phyloP scores from a whole-genome alignment of 768 basidiomycete genomes.

The Holtermannia corniformis region DNA sequence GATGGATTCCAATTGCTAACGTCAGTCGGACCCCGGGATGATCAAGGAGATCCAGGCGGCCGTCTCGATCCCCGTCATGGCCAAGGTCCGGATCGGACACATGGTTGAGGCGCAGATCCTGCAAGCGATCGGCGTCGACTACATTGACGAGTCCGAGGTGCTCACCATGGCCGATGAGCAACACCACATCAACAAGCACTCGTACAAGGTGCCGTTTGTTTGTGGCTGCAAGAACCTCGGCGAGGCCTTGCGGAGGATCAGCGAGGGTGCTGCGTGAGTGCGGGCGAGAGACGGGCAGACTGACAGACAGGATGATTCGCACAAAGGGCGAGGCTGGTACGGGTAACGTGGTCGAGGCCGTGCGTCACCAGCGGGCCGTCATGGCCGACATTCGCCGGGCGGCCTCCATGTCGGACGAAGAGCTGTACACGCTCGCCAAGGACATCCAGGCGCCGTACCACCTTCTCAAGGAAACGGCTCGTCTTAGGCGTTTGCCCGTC shows the following conservation, averaged over 20 bases:
- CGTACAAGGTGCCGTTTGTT: conserved; percentile 84
- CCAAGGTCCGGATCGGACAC: conserved; percentile 86
- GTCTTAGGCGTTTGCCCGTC: conserved; percentile 82
- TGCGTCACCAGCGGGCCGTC: conserved; percentile 79
- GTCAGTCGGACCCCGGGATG: conserved; percentile 78
- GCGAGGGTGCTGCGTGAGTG: conserved; percentile 74
- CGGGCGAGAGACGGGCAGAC: no score
- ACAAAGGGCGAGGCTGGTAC: conserved; percentile 64
- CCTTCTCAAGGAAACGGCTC: conserved; percentile 88
- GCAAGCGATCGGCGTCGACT: conserved; percentile 89
- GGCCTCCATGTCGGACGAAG: conserved; percentile 83
- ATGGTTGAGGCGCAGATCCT: conserved; percentile 98
- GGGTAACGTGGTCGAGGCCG: conserved; percentile 54
- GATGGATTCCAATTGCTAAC: background rate
- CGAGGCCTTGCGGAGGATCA: conserved; percentile 89
- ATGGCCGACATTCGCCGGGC: conserved; percentile 75
- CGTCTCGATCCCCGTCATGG: conserved; percentile 92
- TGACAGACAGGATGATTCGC: conserved; percentile 60
- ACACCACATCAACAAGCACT: conserved; percentile 93
- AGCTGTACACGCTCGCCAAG: conserved; percentile 86
- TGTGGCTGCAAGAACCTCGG: conserved; percentile 93
- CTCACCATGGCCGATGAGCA: conserved; percentile 93
- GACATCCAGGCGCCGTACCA: conserved; percentile 72
- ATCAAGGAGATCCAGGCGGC: conserved; percentile 93
- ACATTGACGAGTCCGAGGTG: conserved; percentile 54